Base-by-base conservation (phyloP, 345 rosid species). In the Eucalyptus sp. region DNA sequence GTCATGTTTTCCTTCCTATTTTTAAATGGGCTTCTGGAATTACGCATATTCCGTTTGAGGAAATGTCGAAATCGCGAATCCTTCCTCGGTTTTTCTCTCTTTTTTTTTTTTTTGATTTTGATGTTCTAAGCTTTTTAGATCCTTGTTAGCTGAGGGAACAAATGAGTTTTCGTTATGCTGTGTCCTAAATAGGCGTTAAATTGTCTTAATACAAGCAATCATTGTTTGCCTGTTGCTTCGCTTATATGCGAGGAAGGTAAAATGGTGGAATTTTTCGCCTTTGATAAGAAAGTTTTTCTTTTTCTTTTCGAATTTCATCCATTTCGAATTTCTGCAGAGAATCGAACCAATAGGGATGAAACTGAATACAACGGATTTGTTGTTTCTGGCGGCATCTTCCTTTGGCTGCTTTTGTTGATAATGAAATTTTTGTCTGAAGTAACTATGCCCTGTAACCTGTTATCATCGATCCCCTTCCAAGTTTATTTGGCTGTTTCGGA, bases 31-130 rank as follows among this genome's bases (percentile, higher is more conserved):
- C 80, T 49, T 86, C 88, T 64, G 88, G 86, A 87, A 29, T 79
- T 84, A 4, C 18, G n/a, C 66, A 46, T 68, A 15, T 80, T 86
- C 13, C 87, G 92, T 92, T 92, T 88, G 94, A 89, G 92, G 88
- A 91, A 91, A 92, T 92, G 94, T 91, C 94, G 37, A 86, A 90
- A 90, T 90, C 89, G 52, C 50, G 86, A 79, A 58, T 88, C 14
- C 49, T 62, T 81, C 48, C 50, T 48, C 44, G 49, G 49, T 15
- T 58, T 85, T 87, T 29, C 88, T 5, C 25, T 46, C n/a, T 52
- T 31, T 41, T 13, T 18, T 86, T 5, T 86, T 48, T 48, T 50
- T 17, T 51, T 27, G 62, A 56, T 60, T n/a, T 49, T 51, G 80
- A 33, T 90, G 80, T 88, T 90, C 87, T 81, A 27, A 80, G 90